Conservation (phyloP, 345 rosid genomes). For the Boechera stricta region DNA sequence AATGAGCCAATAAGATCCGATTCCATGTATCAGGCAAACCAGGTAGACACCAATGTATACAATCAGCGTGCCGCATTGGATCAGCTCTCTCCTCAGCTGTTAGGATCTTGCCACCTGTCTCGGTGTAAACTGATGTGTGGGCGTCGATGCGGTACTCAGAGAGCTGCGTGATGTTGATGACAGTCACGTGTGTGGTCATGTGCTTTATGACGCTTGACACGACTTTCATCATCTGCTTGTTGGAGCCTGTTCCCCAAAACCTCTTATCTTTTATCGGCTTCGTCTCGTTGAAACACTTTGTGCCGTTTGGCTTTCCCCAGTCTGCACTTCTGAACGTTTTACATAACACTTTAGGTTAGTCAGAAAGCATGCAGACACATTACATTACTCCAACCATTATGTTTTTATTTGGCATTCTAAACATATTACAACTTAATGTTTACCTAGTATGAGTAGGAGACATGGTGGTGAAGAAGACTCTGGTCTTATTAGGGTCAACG, state of each 20-base stretch:
- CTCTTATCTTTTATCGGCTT: constrained; percentile 67
- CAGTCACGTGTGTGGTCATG: constrained; percentile 76
- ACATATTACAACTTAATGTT: not conserved
- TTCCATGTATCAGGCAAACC: constrained; percentile 96
- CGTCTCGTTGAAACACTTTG: constrained; percentile 89
- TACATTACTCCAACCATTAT: not conserved
- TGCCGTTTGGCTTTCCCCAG: constrained; percentile 67
- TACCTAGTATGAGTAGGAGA: constrained; percentile 88
- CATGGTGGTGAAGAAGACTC: constrained; percentile 86
- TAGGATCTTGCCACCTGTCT: constrained; percentile 71
- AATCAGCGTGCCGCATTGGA: constrained; percentile 75
- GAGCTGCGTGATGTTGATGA: constrained; percentile 81
- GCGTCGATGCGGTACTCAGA: constrained; percentile 88
- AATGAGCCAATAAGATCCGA: constrained; percentile 69
- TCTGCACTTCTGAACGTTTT: constrained; percentile 62
- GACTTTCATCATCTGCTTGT: constrained; percentile 79
- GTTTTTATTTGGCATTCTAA: not conserved
- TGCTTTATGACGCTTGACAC: constrained; percentile 53
- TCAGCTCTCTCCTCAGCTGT: constrained; percentile 70
- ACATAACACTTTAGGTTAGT: not conserved
- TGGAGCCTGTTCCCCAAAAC: constrained; percentile 62
- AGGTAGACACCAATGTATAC: constrained; percentile 98
- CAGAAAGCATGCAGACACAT: not conserved
- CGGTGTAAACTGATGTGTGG: constrained; percentile 78
- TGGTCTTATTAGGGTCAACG: constrained; percentile 74